A percentile compares a stretch with the other conserved stretches of the same genome.
Evolutionary conservation across 2,329 filamentous ascomycete genomes (phyloP).

Genomic region (Colletotrichum spaethianum): DNA sequence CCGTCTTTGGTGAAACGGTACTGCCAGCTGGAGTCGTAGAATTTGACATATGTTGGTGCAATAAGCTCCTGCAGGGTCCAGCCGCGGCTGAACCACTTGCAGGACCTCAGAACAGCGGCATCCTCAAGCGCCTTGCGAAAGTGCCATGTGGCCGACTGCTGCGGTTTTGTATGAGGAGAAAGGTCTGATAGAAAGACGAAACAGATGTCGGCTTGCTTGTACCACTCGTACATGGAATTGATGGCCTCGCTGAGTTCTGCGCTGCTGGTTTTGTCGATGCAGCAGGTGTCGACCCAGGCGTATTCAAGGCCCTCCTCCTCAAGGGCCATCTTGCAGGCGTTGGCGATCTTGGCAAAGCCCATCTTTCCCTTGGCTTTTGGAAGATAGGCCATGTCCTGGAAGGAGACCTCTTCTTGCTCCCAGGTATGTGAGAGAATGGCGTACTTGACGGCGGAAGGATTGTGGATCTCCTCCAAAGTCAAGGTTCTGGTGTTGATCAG

Average conservation of each 20-base stretch:
- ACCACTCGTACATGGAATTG: constrained; percentile 45
- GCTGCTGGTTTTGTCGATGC: constrained; percentile 48
- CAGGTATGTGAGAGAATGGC: constrained; percentile 49
- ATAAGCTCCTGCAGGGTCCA: constrained; percentile 46
- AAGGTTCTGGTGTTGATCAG: constrained; percentile 42
- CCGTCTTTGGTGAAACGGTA: constrained; percentile 31
- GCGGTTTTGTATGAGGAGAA: not conserved
- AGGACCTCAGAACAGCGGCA: not conserved
- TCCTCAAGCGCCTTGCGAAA: not conserved
- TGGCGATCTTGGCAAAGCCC: constrained; percentile 39
- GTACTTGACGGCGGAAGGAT: constrained; percentile 43
- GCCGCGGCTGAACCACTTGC: constrained; percentile 44
- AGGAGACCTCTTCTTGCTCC: constrained; percentile 45
- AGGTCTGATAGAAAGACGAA: constrained; percentile 44
- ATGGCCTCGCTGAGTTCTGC: constrained; percentile 45
- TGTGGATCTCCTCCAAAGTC: constrained; percentile 34
- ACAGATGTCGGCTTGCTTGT: constrained; percentile 41
- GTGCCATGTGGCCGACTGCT: not conserved
- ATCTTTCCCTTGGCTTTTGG: not conserved
- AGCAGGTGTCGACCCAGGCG: constrained; percentile 47
- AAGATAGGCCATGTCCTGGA: constrained; percentile 39
- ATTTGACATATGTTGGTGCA: constrained; percentile 37
- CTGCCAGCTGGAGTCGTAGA: constrained; percentile 41
- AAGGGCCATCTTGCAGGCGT: constrained; percentile 30
- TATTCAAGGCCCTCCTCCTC: constrained; percentile 27